These are phyloP conservation scores for Epichloe festucae DNA, from an alignment of 2,329 filamentous ascomycete genomes.

Conservation along the genomic window DNA sequence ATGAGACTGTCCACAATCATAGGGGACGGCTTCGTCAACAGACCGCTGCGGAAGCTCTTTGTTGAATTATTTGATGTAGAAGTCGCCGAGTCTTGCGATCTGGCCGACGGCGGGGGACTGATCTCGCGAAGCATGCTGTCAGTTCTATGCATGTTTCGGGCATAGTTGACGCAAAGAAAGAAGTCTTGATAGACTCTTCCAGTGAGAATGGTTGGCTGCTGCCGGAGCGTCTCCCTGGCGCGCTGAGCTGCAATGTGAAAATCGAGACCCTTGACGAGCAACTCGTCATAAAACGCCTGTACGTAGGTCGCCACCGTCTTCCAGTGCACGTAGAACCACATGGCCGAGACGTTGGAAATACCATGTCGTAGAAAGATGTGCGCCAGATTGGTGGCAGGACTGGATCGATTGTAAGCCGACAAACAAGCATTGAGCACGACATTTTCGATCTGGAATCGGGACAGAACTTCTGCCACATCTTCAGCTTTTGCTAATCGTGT, in stretches of 20 bases:
- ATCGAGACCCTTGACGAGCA: conserved; percentile 14
- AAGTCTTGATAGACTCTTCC: conserved; percentile 14
- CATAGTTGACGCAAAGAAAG: conserved; percentile 19
- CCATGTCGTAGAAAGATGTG: conserved; percentile 16
- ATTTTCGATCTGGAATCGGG: conserved; percentile 13
- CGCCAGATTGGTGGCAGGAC: conserved; percentile 14
- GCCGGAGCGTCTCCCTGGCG: conserved; percentile 15
- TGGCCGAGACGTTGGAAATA: conserved; percentile 16
- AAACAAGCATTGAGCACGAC: conserved; percentile 18
- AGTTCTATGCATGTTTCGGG: conserved; percentile 9
- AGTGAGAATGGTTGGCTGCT: conserved; percentile 10
- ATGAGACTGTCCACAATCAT: conserved; percentile 12
- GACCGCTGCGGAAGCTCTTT: conserved; percentile 10
- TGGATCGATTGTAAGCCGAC: conserved; percentile 15
- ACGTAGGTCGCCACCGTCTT: conserved; percentile 16
- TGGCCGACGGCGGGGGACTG: conserved; percentile 12
- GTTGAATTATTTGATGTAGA: conserved; percentile 12
- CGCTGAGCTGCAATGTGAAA: conserved; percentile 18
- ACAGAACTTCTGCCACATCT: conserved; percentile 13
- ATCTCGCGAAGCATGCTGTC: conserved; percentile 9
- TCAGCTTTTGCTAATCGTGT: conserved; percentile 13
- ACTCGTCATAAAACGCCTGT: conserved; percentile 14
- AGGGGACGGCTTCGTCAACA: conserved; percentile 11
- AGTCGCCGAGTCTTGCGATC: conserved; percentile 12
- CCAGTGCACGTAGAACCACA: conserved; percentile 19